A percentile compares a stretch with the other conserved stretches of the same genome.
Conservation (phyloP, 306 rosid genomes). For the Inga laurina region DNA sequence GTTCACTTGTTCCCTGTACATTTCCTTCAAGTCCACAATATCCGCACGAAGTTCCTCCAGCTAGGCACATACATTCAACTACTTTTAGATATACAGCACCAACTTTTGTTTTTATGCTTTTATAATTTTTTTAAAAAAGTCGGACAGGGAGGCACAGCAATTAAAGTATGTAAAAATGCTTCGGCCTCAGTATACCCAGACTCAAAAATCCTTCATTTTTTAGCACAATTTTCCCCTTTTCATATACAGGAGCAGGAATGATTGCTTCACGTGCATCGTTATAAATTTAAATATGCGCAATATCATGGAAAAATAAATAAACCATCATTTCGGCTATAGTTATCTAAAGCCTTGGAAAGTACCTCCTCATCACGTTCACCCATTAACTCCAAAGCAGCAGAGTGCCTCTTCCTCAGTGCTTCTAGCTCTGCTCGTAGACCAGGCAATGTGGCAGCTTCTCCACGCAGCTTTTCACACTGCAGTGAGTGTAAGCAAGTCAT, state of each 20-base stretch:
- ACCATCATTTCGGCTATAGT: neutral
- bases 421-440: constrained; percentile 79
- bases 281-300: neutral
- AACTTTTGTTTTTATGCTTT: neutral
- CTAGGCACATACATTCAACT: constrained; percentile 42
- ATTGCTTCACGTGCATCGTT: neutral
- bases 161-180: too few relatives aligned
- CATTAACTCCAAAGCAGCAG: constrained; percentile 85
- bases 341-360: neutral
- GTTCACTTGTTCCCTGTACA: constrained; percentile 85
- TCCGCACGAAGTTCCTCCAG: constrained; percentile 84
- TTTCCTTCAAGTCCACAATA: constrained; percentile 75
- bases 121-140: neutral
- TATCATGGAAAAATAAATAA: neutral
- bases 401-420: constrained; percentile 75
- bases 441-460: constrained; percentile 70
- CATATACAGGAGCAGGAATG: neutral
- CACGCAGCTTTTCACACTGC: constrained; percentile 93
- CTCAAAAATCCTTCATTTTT: neutral
- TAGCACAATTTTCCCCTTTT: neutral
- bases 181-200: neutral
- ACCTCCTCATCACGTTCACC: constrained; percentile 78
- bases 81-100: constrained; percentile 21
- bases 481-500: constrained; percentile 27
- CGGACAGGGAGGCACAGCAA: neutral